Evolutionary conservation across 768 basidiomycete genomes (phyloP).

Genomic region (Boletus pseudo-olivaceus): DNA sequence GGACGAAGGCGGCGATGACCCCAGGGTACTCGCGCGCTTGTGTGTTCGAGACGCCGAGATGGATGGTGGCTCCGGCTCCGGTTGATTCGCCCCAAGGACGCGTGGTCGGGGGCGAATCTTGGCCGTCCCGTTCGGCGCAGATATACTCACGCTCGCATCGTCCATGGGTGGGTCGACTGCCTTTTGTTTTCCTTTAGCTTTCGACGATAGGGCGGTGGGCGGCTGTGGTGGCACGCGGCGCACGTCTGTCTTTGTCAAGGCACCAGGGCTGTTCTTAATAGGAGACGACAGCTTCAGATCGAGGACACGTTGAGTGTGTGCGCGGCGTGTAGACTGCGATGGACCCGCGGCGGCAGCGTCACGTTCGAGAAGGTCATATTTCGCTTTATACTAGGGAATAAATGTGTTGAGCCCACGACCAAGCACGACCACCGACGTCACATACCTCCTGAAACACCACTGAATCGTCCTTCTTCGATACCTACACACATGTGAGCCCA

Average conservation of each 20-base stretch:
- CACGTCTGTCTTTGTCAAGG: conserved; percentile 11
- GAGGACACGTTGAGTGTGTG: conserved; percentile 52
- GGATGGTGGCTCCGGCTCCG: conserved; percentile 5
- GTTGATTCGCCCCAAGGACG: neutral
- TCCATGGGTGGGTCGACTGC: conserved; percentile 18
- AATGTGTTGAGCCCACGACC: conserved; percentile 1
- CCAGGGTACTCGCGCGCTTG: conserved; percentile 28
- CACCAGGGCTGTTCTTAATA: conserved; percentile 6
- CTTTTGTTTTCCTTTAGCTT: conserved; percentile 33
- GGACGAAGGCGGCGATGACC: conserved; percentile 17
- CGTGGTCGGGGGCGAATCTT: conserved; percentile 10
- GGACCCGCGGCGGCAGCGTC: conserved; percentile 40
- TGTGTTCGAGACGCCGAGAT: conserved; percentile 11
- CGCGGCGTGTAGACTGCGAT: conserved; percentile 59
- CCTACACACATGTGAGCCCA: conserved; percentile 35
- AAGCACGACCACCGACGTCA: conserved; percentile 4
- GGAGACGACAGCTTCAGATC: conserved; percentile 33
- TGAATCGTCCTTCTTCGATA: conserved; percentile 69
- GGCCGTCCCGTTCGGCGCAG: conserved; percentile 10
- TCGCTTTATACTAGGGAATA: conserved; percentile 51
- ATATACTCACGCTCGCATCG: conserved; percentile 5
- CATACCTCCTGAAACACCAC: conserved; percentile 71
- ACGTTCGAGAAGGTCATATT: conserved; percentile 58
- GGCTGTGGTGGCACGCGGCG: conserved; percentile 10
- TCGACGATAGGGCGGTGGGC: conserved; percentile 17